These are phyloP conservation scores for Hypomontagnella submonticulosa DNA, from an alignment of 495 filamentous ascomycete genomes.

Conservation along the genomic window DNA sequence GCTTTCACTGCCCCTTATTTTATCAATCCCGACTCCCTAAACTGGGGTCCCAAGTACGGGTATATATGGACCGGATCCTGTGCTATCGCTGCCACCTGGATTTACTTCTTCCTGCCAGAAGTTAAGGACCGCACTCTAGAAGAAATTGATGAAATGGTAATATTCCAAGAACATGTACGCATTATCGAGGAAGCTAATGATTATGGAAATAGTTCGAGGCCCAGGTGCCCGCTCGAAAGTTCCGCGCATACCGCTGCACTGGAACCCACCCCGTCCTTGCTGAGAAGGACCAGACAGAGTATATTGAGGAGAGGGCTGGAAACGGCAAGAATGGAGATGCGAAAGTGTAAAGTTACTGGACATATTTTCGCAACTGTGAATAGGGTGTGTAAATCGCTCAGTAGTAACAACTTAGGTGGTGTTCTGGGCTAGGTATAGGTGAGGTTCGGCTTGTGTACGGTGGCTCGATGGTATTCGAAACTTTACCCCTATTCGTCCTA, in stretches of 20 bases:
- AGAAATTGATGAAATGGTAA: conserved; percentile 66
- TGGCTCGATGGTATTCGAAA: no score
- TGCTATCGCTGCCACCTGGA: conserved; percentile 54
- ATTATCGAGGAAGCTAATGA: conserved; percentile 6
- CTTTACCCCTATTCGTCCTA: no score
- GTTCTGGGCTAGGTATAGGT: no score
- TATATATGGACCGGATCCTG: conserved; percentile 64
- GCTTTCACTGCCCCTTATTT: conserved; percentile 70
- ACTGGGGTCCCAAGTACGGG: conserved; percentile 68
- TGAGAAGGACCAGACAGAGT: conserved; percentile 34
- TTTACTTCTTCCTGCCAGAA: conserved; percentile 65
- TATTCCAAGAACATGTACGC: not conserved
- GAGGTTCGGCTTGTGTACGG: no score
- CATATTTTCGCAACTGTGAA: not conserved
- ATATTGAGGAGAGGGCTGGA: conserved; percentile 29
- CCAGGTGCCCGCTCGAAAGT: conserved; percentile 58
- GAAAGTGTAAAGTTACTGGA: not conserved
- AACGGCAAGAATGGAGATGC: conserved; percentile 3
- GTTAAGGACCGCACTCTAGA: conserved; percentile 64
- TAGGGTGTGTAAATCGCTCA: no score
- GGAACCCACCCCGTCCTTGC: conserved; percentile 30
- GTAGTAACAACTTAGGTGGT: no score
- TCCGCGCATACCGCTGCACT: conserved; percentile 59
- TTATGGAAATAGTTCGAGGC: conserved; percentile 54
- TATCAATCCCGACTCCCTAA: conserved; percentile 65